phyloP scores from a whole-genome alignment of 768 basidiomycete species.

The Leccinellum luteum region DNA sequence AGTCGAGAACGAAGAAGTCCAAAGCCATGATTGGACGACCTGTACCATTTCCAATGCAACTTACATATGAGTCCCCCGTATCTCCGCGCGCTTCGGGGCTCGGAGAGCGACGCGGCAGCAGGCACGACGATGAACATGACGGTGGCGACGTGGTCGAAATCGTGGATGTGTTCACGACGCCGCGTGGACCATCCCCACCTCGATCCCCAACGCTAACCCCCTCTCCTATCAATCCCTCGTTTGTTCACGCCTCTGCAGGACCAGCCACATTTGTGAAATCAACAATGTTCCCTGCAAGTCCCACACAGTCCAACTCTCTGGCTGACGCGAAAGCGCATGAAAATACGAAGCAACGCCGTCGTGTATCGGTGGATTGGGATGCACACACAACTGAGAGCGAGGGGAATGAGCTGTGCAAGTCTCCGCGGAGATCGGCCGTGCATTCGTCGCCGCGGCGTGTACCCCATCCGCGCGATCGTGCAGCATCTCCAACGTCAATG shows the following conservation, averaged over 20 bases:
- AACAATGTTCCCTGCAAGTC: constrained; percentile 12
- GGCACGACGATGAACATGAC: background rate
- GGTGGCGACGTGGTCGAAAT: constrained; percentile 6
- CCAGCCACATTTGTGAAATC: background rate
- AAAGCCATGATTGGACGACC: background rate
- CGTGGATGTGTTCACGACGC: constrained; percentile 23
- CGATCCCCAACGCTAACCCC: constrained; percentile 21
- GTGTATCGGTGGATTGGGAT: constrained; percentile 4
- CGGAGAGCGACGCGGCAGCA: background rate
- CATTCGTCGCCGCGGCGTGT: constrained; percentile 27
- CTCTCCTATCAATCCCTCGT: constrained; percentile 1
- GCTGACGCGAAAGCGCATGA: background rate
- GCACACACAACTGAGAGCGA: constrained; percentile 3
- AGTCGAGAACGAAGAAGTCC: background rate
- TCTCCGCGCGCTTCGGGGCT: background rate
- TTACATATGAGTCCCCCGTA: background rate
- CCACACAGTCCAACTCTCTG: background rate
- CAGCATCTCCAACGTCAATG: constrained; percentile 15
- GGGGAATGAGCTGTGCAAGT: constrained; percentile 14
- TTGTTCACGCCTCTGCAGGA: background rate
- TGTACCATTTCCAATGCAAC: constrained; percentile 30
- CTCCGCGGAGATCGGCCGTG: constrained; percentile 23
- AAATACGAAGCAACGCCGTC: constrained; percentile 1
- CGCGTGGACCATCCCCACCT: constrained; percentile 19
- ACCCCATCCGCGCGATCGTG: background rate